These are phyloP conservation scores for Quercus ilex DNA, from an alignment of 306 rosid species.

Conservation along the genomic window DNA sequence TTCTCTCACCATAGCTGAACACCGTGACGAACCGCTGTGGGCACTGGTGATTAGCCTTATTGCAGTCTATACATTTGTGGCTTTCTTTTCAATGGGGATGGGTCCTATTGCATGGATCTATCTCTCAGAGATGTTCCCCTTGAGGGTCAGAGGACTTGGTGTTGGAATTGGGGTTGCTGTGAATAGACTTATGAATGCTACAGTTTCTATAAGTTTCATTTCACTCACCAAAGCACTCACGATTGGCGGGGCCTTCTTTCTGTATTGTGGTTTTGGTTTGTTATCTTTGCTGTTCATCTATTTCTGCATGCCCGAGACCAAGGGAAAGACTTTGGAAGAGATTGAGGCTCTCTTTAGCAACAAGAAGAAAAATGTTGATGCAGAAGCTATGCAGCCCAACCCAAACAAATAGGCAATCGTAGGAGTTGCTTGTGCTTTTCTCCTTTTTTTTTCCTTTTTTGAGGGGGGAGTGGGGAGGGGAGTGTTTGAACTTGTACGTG, in stretches of 20 bases:
- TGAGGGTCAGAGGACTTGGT: constrained; percentile 74
- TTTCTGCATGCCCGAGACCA: constrained; percentile 72
- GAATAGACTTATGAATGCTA: constrained; percentile 63
- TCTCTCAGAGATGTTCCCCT: constrained; percentile 72
- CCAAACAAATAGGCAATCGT: too few relatives aligned
- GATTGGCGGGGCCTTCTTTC: constrained; percentile 71
- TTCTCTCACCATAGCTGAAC: constrained; percentile 53
- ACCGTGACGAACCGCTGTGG: constrained; percentile 45
- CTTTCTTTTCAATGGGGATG: constrained; percentile 64
- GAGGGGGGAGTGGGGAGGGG: too few relatives aligned
- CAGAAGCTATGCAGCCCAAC: background rate
- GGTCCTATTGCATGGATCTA: constrained; percentile 87
- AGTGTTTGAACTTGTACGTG: too few relatives aligned
- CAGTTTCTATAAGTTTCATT: constrained; percentile 58
- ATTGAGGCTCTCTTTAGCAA: constrained; percentile 56
- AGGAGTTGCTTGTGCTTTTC: too few relatives aligned
- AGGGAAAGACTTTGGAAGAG: constrained; percentile 73
- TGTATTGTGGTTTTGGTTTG: constrained; percentile 61
- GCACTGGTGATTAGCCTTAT: constrained; percentile 48
- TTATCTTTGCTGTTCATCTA: constrained; percentile 68
- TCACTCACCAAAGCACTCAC: constrained; percentile 64
- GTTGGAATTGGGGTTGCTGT: constrained; percentile 68
- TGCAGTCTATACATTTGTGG: constrained; percentile 49
- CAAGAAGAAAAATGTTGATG: background rate
- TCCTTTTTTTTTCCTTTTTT: too few relatives aligned